Evolutionary conservation across 2,329 filamentous ascomycete genomes (phyloP), one percentile per base, ranked within the genome.

Genomic region (Ophiocordyceps sinensis): DNA sequence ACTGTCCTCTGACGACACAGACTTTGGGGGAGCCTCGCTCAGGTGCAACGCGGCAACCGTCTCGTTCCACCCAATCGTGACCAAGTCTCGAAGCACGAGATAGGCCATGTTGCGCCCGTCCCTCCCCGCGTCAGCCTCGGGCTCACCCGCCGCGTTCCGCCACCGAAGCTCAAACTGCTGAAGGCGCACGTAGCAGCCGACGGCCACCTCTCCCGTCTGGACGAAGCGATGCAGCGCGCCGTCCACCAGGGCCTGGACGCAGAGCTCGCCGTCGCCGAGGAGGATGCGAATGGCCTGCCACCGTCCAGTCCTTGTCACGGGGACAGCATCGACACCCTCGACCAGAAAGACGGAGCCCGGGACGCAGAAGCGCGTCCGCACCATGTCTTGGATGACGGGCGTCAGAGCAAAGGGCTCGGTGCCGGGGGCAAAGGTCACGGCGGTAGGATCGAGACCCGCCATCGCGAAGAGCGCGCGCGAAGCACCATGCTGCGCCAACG

Each of bases 261-360:
- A 74, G 4, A 73, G 52, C 48, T 67, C 60, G 1, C 71, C 70
- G 46, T 76, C 72, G 31, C 71, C 67, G 0, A 76, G 61, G 0
- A 75, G 41, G 11, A 76, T 47, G 2, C 70, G 61, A 1, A 73
- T 49, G 2, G 60, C 57, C 28, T 68, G 65, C 61, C 66, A 66
- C 51, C 59, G 51, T 14, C 49, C 55, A 3, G 51, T 56, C 6
- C 46, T 41, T 1, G 64, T 58, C 0, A 67, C 53, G 1, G 62
- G 51, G 1, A 60, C 45, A 14, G 48, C 40, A 12, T 68, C 60
- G n/a, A 71, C 43, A 37, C 56, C 60, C 43, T 71, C 67, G 31
- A 75, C 66, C 0, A 74, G 59, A 30, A 75, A 68, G 39, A 74
- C 47, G 2, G 70, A 68, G 3, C 63, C 63, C 0, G 66, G 61